A percentile compares a stretch with the other conserved stretches of the same genome.
Evolutionary conservation across 371 early-diverging fungal species (phyloP).

Genomic region (Circinella minor): DNA sequence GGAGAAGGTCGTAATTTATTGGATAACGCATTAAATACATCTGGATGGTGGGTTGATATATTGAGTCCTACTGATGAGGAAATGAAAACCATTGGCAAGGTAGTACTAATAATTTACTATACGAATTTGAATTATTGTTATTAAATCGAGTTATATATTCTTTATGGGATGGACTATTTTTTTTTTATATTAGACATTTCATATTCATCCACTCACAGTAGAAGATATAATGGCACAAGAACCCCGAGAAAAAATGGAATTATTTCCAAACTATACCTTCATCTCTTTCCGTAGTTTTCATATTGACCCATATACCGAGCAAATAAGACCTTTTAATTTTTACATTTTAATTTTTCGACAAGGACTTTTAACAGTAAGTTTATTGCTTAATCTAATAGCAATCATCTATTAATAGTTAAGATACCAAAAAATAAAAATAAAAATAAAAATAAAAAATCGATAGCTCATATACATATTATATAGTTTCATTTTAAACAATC

Average conservation of each 20-base stretch:
- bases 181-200: constrained; percentile 41
- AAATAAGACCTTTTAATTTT: constrained; percentile 70
- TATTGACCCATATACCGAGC: constrained; percentile 51
- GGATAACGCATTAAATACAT: constrained; percentile 47
- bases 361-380: constrained; percentile 61
- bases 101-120: constrained; percentile 12
- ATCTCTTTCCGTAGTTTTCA: constrained; percentile 73
- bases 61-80: constrained; percentile 80
- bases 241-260: constrained; percentile 77
- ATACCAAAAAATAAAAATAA: too few species aligned
- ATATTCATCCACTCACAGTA: constrained; percentile 74
- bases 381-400: too few species aligned
- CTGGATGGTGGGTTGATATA: constrained; percentile 90
- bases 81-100: constrained; percentile 74
- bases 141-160: too few species aligned
- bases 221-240: constrained; percentile 79
- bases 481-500: constrained; percentile 48
- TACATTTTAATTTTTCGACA: constrained; percentile 80
- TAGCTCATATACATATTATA: neutral
- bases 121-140: too few species aligned
- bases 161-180: neutral
- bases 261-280: constrained; percentile 75
- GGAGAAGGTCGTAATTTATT: constrained; percentile 42
- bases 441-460: too few species aligned
- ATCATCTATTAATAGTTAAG: too few species aligned